These are phyloP conservation scores for Brassica incana DNA, from an alignment of 345 rosid genomes.

Conservation along the genomic window DNA sequence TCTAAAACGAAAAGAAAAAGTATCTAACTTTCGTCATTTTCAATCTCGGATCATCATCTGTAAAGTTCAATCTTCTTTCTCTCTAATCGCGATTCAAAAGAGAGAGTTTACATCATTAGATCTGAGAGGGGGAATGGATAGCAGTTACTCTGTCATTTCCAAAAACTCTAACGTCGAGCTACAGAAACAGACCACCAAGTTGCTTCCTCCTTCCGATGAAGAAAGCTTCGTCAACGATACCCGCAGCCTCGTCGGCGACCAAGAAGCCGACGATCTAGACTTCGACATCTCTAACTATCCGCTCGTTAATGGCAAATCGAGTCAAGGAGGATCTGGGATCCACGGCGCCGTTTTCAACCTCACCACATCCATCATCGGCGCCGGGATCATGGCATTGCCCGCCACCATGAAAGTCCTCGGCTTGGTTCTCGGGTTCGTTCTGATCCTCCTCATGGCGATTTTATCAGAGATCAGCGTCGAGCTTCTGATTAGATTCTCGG, in stretches of 20 bases:
- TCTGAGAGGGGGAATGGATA: conserved; percentile 54
- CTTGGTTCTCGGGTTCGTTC: conserved; percentile 56
- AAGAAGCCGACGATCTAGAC: conserved; percentile 41
- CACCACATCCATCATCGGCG: conserved; percentile 85
- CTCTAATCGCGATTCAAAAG: not conserved
- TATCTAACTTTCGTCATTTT: conserved; percentile 20
- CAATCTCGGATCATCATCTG: not conserved
- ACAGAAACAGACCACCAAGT: conserved; percentile 46
- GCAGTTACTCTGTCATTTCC: conserved; percentile 62
- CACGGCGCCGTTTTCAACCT: conserved; percentile 92
- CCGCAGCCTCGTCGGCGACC: conserved; percentile 23
- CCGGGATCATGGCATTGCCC: conserved; percentile 99
- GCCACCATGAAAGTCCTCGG: conserved; percentile 97
- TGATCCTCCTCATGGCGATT: conserved; percentile 74
- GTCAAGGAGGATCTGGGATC: conserved; percentile 60
- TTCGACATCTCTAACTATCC: conserved; percentile 47
- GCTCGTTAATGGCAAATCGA: conserved; percentile 34
- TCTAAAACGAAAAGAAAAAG: not conserved
- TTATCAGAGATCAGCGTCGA: conserved; percentile 90
- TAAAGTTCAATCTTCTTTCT: not conserved
- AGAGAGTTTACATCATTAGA: conserved; percentile 11
- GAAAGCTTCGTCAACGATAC: conserved; percentile 39
- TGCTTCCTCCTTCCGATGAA: conserved; percentile 51
- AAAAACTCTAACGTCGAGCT: conserved; percentile 59
- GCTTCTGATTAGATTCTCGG: conserved; percentile 67